A percentile compares a stretch with the other conserved stretches of the same genome.
Conservation (phyloP, 2,329 filamentous ascomycete genomes). For the Alternaria metachromatica region DNA sequence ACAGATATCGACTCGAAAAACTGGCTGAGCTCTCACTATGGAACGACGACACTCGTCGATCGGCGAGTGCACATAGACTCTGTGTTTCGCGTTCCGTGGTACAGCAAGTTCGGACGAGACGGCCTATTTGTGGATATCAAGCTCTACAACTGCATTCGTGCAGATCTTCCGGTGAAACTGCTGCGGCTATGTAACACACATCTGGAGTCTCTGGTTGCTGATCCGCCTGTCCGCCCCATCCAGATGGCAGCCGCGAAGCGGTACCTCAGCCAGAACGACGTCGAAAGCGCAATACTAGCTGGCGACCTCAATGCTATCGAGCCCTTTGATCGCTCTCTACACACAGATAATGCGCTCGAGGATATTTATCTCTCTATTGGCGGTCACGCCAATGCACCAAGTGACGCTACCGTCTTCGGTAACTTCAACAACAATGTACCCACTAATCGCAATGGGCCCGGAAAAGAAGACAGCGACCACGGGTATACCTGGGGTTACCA, state of each 20-base stretch:
- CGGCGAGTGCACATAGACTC: slow-evolving; percentile 52
- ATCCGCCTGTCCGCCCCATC: slow-evolving; percentile 57
- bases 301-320: slow-evolving; percentile 67
- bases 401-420: background rate
- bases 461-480: slow-evolving; percentile 55
- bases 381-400: slow-evolving; percentile 34
- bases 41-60: slow-evolving; percentile 62
- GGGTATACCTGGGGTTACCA: slow-evolving; percentile 67
- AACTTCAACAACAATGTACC: background rate
- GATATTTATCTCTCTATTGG: slow-evolving; percentile 63
- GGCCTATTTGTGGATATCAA: slow-evolving; percentile 62
- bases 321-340: slow-evolving; percentile 59
- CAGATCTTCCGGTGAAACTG: slow-evolving; percentile 13
- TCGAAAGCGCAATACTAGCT: slow-evolving; percentile 55
- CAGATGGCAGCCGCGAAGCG: slow-evolving; percentile 57
- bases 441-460: background rate
- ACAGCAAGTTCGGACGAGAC: slow-evolving; percentile 60
- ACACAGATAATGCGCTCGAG: slow-evolving; percentile 56
- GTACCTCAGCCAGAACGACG: slow-evolving; percentile 50
- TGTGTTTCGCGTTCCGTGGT: slow-evolving; percentile 61
- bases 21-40: slow-evolving; percentile 59
- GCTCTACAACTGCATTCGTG: slow-evolving; percentile 15
- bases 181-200: slow-evolving; percentile 64
- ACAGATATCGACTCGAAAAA: slow-evolving; percentile 55
- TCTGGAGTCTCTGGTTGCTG: slow-evolving; percentile 60